Base-by-base conservation (phyloP, 345 rosid genomes). In the Eucalyptus curtisii region DNA sequence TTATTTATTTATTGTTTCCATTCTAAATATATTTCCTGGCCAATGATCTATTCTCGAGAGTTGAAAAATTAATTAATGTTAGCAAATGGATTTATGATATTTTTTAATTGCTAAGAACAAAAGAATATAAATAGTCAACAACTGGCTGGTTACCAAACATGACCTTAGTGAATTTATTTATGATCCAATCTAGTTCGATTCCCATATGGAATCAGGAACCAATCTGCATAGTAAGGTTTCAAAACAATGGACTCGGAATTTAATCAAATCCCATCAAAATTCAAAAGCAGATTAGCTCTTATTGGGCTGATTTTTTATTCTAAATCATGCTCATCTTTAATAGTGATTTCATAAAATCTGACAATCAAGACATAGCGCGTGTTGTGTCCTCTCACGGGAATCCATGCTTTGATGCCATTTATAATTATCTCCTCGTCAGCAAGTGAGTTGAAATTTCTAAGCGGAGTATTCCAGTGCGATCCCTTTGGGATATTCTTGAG, bases 121-220 rank as follows among this genome's bases (percentile, higher is more conserved):
- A 52, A 52, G 2, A 52, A 52, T 2, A 52, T 52, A 52, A 19
- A 52, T 52, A 7, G 57, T 52, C 24, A 52, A 52, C 4, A 52
- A 19, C 0, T 7, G 0, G 24, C 2, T 0, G 0, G 1, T 52
- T 52, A 19, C 25, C 24, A 52, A 52, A 52, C 10, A 52, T 52
- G 25, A 0, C 10, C 57, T 52, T 52, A 52, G 0, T 52, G 10
- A 52, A 52, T 7, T 4, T 52, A 52, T 52, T 0, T 52, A 0
- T 52, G 1, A 52, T 52, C 10, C 57, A 52, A 52, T 52, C 24
- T 2, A 19, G 0, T 52, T 52, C 0, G 4, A 19, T 52, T 52
- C 57, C 24, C 19, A 52, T 7, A 52, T 19, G 4, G 24, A 52
- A 52, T 52, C 0, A 52, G 1, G 57, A 52, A 52, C 57, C 57